Percentiles rank a stretch among this genome's conserved stretches.
These are phyloP conservation scores for Mortierella sp. DNA, from an alignment of 371 early-diverging fungal genomes.

Conservation along the genomic window DNA sequence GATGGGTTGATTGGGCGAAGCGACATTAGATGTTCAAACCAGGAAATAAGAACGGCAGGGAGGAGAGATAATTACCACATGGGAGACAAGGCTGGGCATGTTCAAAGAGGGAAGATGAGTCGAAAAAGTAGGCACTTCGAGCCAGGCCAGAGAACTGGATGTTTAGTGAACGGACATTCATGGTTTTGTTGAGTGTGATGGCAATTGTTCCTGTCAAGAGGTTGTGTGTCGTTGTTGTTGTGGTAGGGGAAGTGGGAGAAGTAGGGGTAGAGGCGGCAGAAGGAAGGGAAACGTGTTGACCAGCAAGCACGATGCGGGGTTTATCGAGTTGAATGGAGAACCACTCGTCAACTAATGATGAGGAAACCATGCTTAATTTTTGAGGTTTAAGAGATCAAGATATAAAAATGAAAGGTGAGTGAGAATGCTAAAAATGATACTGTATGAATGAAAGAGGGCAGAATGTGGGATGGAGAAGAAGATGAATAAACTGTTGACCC, in stretches of 20 bases:
- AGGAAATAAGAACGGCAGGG: neutral
- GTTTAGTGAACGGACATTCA: constrained; percentile 21
- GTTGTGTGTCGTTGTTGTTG: neutral
- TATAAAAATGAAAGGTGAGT: neutral
- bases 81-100: constrained; percentile 12
- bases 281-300: neutral
- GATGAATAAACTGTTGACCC: neutral
- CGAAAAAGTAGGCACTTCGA: constrained; percentile 14
- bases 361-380: neutral
- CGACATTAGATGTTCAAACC: neutral
- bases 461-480: neutral
- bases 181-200: constrained; percentile 13
- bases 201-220: constrained; percentile 8
- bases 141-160: constrained; percentile 7
- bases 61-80: constrained; percentile 8
- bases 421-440: neutral
- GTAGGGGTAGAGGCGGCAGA: neutral
- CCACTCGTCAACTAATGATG: neutral
- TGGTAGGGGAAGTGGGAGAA: neutral
- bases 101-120: constrained; percentile 1
- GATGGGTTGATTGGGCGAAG: neutral
- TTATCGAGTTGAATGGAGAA: constrained; percentile 6
- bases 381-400: neutral
- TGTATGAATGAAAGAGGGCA: neutral
- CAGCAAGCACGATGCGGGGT: constrained; percentile 12